A percentile compares a stretch with the other conserved stretches of the same genome.
These are phyloP conservation scores for Ophiosphaerella narmari DNA, from an alignment of 2,329 filamentous ascomycete genomes.

Conservation along the genomic window DNA sequence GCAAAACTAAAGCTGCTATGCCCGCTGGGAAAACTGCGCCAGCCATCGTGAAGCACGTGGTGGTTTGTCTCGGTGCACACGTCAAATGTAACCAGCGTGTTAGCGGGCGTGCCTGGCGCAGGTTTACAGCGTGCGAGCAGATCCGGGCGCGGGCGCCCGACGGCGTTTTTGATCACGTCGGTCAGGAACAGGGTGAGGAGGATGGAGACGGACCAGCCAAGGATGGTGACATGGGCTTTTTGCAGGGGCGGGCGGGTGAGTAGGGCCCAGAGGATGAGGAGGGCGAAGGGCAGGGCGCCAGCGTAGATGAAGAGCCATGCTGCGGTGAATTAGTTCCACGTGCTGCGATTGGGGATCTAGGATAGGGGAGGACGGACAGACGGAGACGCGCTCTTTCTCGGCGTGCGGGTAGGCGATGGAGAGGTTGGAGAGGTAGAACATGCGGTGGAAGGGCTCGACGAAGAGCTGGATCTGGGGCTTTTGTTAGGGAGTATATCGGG, in stretches of 20 bases:
- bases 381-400: slow-evolving; percentile 78
- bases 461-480: slow-evolving; percentile 64
- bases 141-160: slow-evolving; percentile 83
- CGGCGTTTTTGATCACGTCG: slow-evolving; percentile 83
- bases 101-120: slow-evolving; percentile 57
- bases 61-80: slow-evolving; percentile 74
- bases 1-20: slow-evolving; percentile 80
- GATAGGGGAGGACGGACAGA: slow-evolving; percentile 59
- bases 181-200: slow-evolving; percentile 82
- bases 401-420: slow-evolving; percentile 87
- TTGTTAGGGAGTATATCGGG: not conserved
- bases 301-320: slow-evolving; percentile 80
- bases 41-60: slow-evolving; percentile 77
- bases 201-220: slow-evolving; percentile 76
- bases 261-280: slow-evolving; percentile 70
- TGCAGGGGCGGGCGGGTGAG: slow-evolving; percentile 67
- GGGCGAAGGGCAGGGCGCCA: slow-evolving; percentile 68
- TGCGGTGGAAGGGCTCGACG: slow-evolving; percentile 86
- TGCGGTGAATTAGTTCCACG: slow-evolving; percentile 34
- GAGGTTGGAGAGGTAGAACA: slow-evolving; percentile 88
- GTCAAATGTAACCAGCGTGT: slow-evolving; percentile 63
- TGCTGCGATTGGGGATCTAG: not conserved
- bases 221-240: slow-evolving; percentile 82
- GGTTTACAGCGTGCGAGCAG: slow-evolving; percentile 87
- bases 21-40: slow-evolving; percentile 81